Evolutionary conservation across 495 filamentous ascomycete species (phyloP).

Genomic region (Terfezia boudieri): DNA sequence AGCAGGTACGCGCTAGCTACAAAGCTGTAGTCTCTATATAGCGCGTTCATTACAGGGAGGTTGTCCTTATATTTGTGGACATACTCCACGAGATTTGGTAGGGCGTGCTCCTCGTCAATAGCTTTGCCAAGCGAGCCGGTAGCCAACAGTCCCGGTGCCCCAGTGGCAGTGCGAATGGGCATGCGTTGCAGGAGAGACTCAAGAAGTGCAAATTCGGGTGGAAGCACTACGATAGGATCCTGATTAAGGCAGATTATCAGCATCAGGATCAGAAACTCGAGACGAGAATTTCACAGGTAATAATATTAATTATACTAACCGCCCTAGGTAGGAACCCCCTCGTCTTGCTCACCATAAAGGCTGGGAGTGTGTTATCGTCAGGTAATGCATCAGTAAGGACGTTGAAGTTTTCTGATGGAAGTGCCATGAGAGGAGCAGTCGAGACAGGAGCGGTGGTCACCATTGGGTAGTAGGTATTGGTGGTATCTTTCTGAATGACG

Average conservation of each 20-base stretch:
- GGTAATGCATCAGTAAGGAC: constrained; percentile 35
- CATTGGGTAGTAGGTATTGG: not conserved
- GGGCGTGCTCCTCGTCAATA: constrained; percentile 28
- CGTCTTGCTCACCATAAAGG: constrained; percentile 72
- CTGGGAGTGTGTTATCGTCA: constrained; percentile 38
- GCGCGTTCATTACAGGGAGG: constrained; percentile 51
- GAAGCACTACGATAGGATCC: constrained; percentile 37
- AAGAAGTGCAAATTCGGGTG: constrained; percentile 44
- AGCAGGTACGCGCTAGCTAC: constrained; percentile 69
- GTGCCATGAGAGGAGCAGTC: constrained; percentile 17
- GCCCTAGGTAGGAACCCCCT: constrained; percentile 54
- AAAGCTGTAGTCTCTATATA: constrained; percentile 81
- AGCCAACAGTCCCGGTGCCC: constrained; percentile 55
- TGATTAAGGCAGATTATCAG: constrained; percentile 16
- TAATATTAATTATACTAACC: not conserved
- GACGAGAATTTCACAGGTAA: not conserved
- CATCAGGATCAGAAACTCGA: constrained; percentile 13
- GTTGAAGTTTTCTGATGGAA: constrained; percentile 19
- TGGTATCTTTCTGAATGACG: constrained; percentile 2
- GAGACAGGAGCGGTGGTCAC: constrained; percentile 5
- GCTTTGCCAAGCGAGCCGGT: constrained; percentile 44
- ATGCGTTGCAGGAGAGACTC: constrained; percentile 48
- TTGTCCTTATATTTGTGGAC: constrained; percentile 46
- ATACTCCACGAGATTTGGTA: constrained; percentile 50
- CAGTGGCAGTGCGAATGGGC: constrained; percentile 46